Conservation (phyloP, 2,329 filamentous ascomycete species). For the Pseudonectria buxi region DNA sequence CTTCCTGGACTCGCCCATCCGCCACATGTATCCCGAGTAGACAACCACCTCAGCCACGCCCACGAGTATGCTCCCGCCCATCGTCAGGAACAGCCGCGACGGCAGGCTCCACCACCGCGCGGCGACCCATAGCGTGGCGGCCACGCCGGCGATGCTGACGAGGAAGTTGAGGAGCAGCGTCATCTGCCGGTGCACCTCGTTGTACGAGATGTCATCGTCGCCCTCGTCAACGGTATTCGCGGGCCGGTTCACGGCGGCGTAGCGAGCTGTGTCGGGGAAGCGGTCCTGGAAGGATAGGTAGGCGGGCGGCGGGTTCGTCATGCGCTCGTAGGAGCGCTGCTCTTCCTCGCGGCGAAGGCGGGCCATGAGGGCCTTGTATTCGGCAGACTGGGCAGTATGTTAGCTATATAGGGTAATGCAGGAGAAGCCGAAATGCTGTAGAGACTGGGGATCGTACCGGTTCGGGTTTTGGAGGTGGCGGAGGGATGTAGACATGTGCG, state of each 20-base stretch:
- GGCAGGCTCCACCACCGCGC: slow-evolving; percentile 71
- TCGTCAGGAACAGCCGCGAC: slow-evolving; percentile 60
- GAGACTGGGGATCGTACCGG: slow-evolving; percentile 47
- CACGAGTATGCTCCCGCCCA: slow-evolving; percentile 63
- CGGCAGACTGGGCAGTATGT: slow-evolving; percentile 50
- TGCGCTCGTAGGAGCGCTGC: slow-evolving; percentile 70
- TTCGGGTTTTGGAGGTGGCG: slow-evolving; percentile 71
- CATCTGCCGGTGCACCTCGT: slow-evolving; percentile 73
- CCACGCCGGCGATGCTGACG: slow-evolving; percentile 75
- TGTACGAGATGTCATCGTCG: slow-evolving; percentile 60
- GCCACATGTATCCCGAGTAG: slow-evolving; percentile 68
- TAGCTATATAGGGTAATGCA: neutral
- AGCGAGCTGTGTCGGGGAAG: slow-evolving; percentile 50
- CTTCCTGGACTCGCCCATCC: slow-evolving; percentile 60
- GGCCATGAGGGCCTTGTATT: slow-evolving; percentile 85
- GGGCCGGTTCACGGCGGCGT: slow-evolving; percentile 47
- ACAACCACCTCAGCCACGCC: slow-evolving; percentile 71
- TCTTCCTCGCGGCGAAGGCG: slow-evolving; percentile 79
- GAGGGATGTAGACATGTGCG: slow-evolving; percentile 66
- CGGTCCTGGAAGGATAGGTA: slow-evolving; percentile 54
- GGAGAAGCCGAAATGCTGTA: neutral
- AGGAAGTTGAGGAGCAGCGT: slow-evolving; percentile 86
- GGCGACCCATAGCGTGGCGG: slow-evolving; percentile 69
- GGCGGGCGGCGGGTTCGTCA: slow-evolving; percentile 56
- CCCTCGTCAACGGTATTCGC: slow-evolving; percentile 40